phyloP scores from a whole-genome alignment of 305 asterid species.

The Fraxinus ornus region DNA sequence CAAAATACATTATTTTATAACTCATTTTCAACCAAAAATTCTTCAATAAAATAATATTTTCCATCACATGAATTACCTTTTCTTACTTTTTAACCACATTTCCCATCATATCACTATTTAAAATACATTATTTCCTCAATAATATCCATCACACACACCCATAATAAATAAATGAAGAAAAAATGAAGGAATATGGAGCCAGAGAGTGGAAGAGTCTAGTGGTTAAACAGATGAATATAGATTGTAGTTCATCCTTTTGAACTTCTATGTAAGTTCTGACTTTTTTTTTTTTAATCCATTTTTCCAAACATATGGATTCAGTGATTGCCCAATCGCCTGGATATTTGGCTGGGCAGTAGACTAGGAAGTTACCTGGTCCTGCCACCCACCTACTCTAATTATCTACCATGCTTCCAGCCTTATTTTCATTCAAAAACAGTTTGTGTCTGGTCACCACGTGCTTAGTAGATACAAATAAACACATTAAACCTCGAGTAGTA shows the following conservation, averaged over 20 bases:
- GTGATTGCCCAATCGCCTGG: not conserved
- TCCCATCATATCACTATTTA: too few relatives aligned
- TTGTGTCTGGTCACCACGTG: not conserved
- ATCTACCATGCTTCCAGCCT: not conserved
- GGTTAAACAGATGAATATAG: not conserved
- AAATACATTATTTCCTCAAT: too few relatives aligned
- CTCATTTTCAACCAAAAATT: too few relatives aligned
- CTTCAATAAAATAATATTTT: too few relatives aligned
- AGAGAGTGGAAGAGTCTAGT: not conserved
- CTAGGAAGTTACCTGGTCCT: not conserved
- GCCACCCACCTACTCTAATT: not conserved
- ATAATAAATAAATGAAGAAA: not conserved
- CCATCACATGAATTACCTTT: too few relatives aligned
- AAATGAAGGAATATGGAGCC: not conserved
- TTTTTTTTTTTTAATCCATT: not conserved
- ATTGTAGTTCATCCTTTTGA: not conserved
- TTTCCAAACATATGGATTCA: not conserved
- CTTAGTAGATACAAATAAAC: not conserved
- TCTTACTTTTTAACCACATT: too few relatives aligned
- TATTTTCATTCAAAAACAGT: not conserved
- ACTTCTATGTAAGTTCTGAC: not conserved
- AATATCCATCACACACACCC: too few relatives aligned
- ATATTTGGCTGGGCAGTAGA: not conserved
- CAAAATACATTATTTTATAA: too few relatives aligned
- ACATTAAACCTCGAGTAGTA: not conserved